Evolutionary conservation across 2,329 filamentous ascomycete genomes (phyloP), one percentile per base, ranked within the genome.

Genomic region (Trichoderma gracile): DNA sequence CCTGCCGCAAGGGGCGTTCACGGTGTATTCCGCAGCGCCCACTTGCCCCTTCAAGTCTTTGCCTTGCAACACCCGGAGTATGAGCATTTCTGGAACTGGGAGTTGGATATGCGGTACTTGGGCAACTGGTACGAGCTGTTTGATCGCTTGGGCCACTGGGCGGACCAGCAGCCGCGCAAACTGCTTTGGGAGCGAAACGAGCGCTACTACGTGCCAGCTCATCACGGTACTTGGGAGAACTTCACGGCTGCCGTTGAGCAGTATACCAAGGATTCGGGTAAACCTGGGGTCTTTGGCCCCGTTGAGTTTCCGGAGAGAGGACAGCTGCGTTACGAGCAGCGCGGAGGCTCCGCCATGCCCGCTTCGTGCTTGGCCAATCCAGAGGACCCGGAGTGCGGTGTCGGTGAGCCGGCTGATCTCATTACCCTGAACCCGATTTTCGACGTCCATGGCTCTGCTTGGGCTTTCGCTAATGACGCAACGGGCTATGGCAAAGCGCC

Each of bases 361-460:
- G 75, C 78, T 2, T 80, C 78, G 1, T 88, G 87, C 71, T 78
- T 79, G 42, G 79, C 79, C 30, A 85, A 86, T 69, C 78, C 79
- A 12, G 82, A 85, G 68, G 70, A 74, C 65, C 70, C 71, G 1
- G 72, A 80, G 63, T 92, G 89, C 76, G 89, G 89, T 64, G 84
- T 91, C 5, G 86, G 84, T 66, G 89, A 92, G 74, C 84, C 87
- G 25, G 89, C 89, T 4, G 90, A 93, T 71, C 81, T 93, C 58
- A 92, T 93, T 73, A 90, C 89, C 0, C 84, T 93, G 69, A 91
- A 92, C 73, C 90, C 90, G 0, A 82, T 93, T 46, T 93, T 93
- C 72, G 88, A 93, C 70, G 84, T 88, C 0, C 82, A 87, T 9
- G 79, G 84, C 60, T 92, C 89, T 3, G 88, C 88, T 59, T 93